Base-by-base conservation (phyloP, 768 basidiomycete species). In the Cystobasidium onofrii region DNA sequence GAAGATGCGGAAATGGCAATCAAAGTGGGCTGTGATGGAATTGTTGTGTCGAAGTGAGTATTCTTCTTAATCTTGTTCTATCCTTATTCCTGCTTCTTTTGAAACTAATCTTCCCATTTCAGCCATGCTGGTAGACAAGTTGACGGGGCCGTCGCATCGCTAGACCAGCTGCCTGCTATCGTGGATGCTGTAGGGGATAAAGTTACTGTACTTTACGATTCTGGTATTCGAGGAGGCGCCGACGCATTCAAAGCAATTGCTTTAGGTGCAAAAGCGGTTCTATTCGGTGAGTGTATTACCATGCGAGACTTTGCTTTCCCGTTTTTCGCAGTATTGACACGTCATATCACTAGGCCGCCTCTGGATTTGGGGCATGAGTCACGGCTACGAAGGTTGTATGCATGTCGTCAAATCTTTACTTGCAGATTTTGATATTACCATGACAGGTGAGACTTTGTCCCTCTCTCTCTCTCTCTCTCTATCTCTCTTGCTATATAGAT, bases 191-290 rank as follows among this genome's bases (percentile, higher is more conserved):
- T 84, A 25, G 85, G 85, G 70, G 89, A 89, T 75, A 84, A 85
- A 72, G 80, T 91, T 44, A 87, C 88, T 0, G 81, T 92, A 41
- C 82, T 50, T 1, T 90, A 91, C 87, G 64, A 86, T 79, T 85
- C 84, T n/a, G 91, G 92, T 7, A 88, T 93, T 73, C 86, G 92
- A 0, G 73, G 74, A 25, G 92, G 90, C 13, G 86, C 87, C 54
- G 92, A 95, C 75, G 86, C 92, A 57, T 84, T 86, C 81, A 86
- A 86, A 80, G 92, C 92, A 0, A 81, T 93, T 33, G 91, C 91
- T 0, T 83, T 94, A 0, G 91, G 92, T 50, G 92, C 92, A 9
- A 88, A 93, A 76, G 90, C 84, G 9, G 87, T 93, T 18, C 80
- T 92, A 23, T 82, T 86, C 60, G 86, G 86, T 6, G 79, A 83